These are phyloP conservation scores for Heterobasidion irregulare DNA, from an alignment of 1,284 basidiomycete species.

Conservation along the genomic window DNA sequence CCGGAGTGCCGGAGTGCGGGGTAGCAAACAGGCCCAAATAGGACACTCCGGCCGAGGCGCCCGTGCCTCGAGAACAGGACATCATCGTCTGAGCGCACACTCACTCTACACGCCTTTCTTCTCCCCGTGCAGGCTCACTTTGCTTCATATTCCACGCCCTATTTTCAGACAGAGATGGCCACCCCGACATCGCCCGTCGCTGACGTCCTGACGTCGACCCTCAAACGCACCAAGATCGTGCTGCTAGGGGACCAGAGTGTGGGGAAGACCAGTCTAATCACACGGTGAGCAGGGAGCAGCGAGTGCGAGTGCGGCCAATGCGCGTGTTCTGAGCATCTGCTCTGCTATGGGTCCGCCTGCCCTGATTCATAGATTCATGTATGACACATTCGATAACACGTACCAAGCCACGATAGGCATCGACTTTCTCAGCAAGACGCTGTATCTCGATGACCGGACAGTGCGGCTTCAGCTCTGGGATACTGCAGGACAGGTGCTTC, in stretches of 20 bases:
- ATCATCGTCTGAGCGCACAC: background rate
- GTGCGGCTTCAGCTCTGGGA: conserved; percentile 98
- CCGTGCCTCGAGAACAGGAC: background rate
- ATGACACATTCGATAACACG: conserved; percentile 99
- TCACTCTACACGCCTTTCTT: background rate
- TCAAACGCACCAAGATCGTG: conserved; percentile 95
- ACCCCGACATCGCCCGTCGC: conserved; percentile 46
- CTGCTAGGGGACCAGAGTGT: conserved; percentile 91
- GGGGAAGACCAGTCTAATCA: conserved; percentile 97
- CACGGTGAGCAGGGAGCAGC: conserved; percentile 49
- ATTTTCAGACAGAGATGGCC: background rate
- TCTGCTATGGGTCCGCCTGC: background rate
- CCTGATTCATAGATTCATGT: conserved; percentile 74
- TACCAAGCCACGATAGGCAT: conserved; percentile 99
- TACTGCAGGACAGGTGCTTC: conserved; percentile 86
- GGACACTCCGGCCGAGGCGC: background rate
- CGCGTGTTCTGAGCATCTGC: background rate
- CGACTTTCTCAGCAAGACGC: conserved; percentile 99
- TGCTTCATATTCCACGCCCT: background rate
- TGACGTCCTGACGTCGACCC: conserved; percentile 78
- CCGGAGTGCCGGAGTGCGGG: background rate
- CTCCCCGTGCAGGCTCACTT: background rate
- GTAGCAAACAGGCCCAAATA: background rate
- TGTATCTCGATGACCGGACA: conserved; percentile 99
- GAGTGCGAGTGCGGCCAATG: background rate